A percentile compares a stretch with the other conserved stretches of the same genome.
Conservation (phyloP, 2,329 filamentous ascomycete species). For the Colletotrichum tabaci region DNA sequence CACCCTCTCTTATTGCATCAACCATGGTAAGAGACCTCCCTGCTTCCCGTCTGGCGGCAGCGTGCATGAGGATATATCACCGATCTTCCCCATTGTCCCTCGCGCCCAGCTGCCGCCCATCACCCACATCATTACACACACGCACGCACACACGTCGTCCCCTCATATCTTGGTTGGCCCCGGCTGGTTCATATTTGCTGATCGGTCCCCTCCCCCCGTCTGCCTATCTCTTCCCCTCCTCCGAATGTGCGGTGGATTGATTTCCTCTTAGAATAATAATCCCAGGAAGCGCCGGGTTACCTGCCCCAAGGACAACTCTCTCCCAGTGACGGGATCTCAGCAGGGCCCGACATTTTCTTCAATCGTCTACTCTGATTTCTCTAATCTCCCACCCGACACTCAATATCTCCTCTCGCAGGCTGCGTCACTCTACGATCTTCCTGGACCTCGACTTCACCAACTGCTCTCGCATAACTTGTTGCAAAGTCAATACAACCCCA, state of each 20-base stretch:
- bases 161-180: slow-evolving; percentile 47
- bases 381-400: slow-evolving; percentile 47
- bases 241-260: slow-evolving; percentile 58
- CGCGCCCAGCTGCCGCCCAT: slow-evolving; percentile 44
- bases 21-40: slow-evolving; percentile 65
- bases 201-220: slow-evolving; percentile 44
- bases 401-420: slow-evolving; percentile 48
- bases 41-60: slow-evolving; percentile 57
- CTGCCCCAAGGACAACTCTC: slow-evolving; percentile 55
- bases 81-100: slow-evolving; percentile 49
- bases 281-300: slow-evolving; percentile 62
- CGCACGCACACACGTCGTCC: slow-evolving; percentile 19
- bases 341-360: slow-evolving; percentile 43
- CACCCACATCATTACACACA: slow-evolving; percentile 41
- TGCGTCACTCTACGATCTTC: slow-evolving; percentile 52
- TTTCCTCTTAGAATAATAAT: slow-evolving; percentile 52
- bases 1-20: slow-evolving; percentile 57
- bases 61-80: slow-evolving; percentile 63
- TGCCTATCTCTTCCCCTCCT: slow-evolving; percentile 45
- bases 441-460: slow-evolving; percentile 50
- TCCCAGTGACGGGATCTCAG: slow-evolving; percentile 53
- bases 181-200: slow-evolving; percentile 42
- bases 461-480: slow-evolving; percentile 29
- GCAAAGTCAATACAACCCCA: slow-evolving; percentile 45
- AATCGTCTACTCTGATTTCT: slow-evolving; percentile 45